phyloP scores from a whole-genome alignment of 2,329 filamentous ascomycete genomes.

The Fusarium keratoplasticum region DNA sequence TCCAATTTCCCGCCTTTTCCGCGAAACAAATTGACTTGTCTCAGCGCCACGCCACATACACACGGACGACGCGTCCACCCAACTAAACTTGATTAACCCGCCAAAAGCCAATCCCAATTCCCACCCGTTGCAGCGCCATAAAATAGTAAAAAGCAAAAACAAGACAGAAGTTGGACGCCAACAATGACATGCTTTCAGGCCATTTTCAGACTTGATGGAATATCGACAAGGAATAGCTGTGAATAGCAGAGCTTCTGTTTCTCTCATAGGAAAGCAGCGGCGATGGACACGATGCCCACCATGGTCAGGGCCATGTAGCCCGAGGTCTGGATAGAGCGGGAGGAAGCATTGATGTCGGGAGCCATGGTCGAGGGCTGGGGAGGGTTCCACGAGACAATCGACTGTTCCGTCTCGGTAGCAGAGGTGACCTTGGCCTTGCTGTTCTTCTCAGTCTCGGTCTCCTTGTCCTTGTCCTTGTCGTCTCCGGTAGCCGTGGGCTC shows the following conservation, averaged over 20 bases:
- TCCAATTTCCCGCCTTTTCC: conserved; percentile 18
- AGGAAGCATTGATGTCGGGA: conserved; percentile 37
- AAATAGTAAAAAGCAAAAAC: conserved; percentile 13
- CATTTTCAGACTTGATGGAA: neutral
- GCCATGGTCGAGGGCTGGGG: conserved; percentile 32
- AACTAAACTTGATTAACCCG: conserved; percentile 11
- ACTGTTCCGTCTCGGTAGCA: conserved; percentile 18
- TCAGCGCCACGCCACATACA: conserved; percentile 40
- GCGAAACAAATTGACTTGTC: conserved; percentile 31
- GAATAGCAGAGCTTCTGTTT: neutral
- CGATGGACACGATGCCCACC: conserved; percentile 41
- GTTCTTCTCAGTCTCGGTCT: neutral
- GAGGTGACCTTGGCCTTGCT: conserved; percentile 23
- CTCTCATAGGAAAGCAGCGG: neutral
- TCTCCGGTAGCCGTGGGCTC: conserved; percentile 25
- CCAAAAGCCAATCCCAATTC: conserved; percentile 19
- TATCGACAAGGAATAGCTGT: neutral
- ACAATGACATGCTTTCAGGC: conserved; percentile 7
- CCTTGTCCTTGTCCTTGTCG: conserved; percentile 8
- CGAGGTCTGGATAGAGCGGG: conserved; percentile 32
- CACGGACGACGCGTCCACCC: conserved; percentile 10
- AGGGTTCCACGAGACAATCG: conserved; percentile 37
- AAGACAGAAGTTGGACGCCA: neutral
- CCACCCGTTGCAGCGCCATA: conserved; percentile 31
- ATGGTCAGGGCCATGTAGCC: conserved; percentile 39